Conservation (phyloP, 73 alveolate genomes). For the Urostyla sp. region DNA sequence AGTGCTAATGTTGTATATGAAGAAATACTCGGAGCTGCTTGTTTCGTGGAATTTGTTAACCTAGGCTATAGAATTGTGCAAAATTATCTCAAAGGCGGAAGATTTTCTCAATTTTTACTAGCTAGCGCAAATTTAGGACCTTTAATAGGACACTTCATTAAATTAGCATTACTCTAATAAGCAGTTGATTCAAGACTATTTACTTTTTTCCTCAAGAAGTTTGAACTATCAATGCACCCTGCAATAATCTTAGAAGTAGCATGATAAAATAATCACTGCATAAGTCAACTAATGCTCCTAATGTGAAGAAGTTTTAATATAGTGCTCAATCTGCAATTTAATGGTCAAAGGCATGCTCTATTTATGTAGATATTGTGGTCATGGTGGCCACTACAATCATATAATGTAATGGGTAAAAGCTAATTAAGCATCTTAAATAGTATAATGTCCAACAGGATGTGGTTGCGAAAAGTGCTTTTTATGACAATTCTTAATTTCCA, state of each 20-base stretch:
- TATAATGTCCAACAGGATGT: conserved; percentile 38
- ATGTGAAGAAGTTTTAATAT: background rate
- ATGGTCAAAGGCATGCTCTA: conserved; percentile 32
- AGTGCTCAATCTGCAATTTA: conserved; percentile 47
- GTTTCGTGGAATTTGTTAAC: conserved; percentile 20
- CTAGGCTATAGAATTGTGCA: conserved; percentile 4
- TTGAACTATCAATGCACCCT: conserved; percentile 5
- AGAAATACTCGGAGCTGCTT: conserved; percentile 24
- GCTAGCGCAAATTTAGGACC: background rate
- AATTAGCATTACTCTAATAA: background rate
- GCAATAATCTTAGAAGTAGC: background rate
- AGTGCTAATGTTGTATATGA: conserved; percentile 30
- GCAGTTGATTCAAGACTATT: conserved; percentile 1
- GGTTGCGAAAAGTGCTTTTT: conserved; percentile 30
- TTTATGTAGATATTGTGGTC: conserved; percentile 33
- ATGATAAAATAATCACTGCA: background rate
- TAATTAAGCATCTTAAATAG: background rate
- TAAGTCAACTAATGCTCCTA: too few relatives aligned
- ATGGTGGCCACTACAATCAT: conserved; percentile 56
- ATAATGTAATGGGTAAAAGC: conserved; percentile 37
- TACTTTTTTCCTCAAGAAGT: conserved; percentile 23
- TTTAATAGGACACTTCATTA: background rate
- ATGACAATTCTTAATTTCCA: too few relatives aligned
- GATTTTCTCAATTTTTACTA: background rate
- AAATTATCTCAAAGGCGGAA: conserved; percentile 38